These are phyloP conservation scores for Strobilomyces echinocephalus DNA, from an alignment of 768 basidiomycete genomes.

Conservation along the genomic window DNA sequence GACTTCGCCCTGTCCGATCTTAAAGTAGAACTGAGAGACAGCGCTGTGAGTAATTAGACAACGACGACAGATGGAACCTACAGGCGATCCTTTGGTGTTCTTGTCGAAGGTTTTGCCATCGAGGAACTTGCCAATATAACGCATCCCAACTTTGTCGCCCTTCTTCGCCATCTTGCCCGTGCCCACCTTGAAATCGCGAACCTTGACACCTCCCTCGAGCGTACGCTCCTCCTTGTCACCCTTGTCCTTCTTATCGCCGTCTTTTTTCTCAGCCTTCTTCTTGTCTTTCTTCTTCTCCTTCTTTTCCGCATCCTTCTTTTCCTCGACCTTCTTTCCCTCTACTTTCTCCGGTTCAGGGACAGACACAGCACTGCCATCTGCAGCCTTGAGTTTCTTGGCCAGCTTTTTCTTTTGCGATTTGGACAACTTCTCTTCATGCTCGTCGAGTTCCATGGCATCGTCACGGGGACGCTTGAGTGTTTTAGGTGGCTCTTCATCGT, in stretches of 20 bases:
- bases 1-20: conserved; percentile 82
- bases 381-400: conserved; percentile 70
- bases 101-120: conserved; percentile 75
- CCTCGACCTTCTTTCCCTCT: conserved; percentile 37
- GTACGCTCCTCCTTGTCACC: conserved; percentile 28
- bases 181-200: conserved; percentile 74
- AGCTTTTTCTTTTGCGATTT: conserved; percentile 57
- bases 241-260: conserved; percentile 27
- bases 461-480: conserved; percentile 68
- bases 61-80: conserved; percentile 36
- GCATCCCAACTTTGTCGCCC: conserved; percentile 77
- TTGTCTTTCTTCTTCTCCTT: conserved; percentile 51
- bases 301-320: conserved; percentile 59
- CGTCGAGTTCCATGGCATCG: conserved; percentile 44
- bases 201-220: conserved; percentile 68
- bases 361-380: conserved; percentile 43
- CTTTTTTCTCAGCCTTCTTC: conserved; percentile 31
- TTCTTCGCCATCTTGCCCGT: conserved; percentile 83
- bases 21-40: conserved; percentile 60
- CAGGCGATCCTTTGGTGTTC: conserved; percentile 82
- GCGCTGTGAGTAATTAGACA: background rate
- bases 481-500: conserved; percentile 37
- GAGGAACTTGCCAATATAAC: conserved; percentile 88
- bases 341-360: conserved; percentile 20
- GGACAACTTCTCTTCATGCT: conserved; percentile 35